These are phyloP conservation scores for Diaporthe humulicola DNA, from an alignment of 2,329 filamentous ascomycete genomes.

Conservation along the genomic window DNA sequence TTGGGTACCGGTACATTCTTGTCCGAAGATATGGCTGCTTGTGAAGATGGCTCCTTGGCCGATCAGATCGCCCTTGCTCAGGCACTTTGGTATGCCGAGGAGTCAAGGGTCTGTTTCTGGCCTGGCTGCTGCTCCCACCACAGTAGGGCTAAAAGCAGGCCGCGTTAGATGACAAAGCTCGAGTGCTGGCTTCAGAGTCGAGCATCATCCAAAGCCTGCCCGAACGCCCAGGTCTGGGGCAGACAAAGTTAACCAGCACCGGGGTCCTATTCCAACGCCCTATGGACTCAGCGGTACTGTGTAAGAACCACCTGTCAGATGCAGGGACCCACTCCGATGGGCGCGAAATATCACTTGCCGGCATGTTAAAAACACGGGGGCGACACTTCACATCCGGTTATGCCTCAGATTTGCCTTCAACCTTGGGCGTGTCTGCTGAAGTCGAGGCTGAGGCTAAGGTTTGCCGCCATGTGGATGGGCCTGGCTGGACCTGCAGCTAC, in stretches of 20 bases:
- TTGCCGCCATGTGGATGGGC: constrained; percentile 30
- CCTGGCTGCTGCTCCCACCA: constrained; percentile 13
- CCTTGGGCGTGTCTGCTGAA: not conserved
- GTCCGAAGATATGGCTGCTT: constrained; percentile 10
- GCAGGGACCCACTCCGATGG: not conserved
- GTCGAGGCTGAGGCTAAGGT: constrained; percentile 27
- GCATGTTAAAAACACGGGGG: constrained; percentile 8
- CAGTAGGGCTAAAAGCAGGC: not conserved
- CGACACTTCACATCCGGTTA: not conserved
- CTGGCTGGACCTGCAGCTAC: constrained; percentile 29
- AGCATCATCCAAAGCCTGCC: not conserved
- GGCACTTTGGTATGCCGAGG: constrained; percentile 15
- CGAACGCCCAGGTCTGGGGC: not conserved
- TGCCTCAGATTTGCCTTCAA: not conserved
- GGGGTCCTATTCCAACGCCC: not conserved
- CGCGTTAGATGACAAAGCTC: not conserved
- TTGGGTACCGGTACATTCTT: constrained; percentile 28
- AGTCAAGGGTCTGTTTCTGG: constrained; percentile 28
- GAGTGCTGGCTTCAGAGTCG: constrained; percentile 5
- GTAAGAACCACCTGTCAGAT: constrained; percentile 10
- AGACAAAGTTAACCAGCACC: constrained; percentile 8
- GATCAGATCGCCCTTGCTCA: constrained; percentile 29
- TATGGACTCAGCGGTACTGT: not conserved
- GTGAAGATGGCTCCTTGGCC: constrained; percentile 24
- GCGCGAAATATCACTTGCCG: not conserved